phyloP scores from a whole-genome alignment of 106 monocot genomes.

The Apostasia shenzhenica region DNA sequence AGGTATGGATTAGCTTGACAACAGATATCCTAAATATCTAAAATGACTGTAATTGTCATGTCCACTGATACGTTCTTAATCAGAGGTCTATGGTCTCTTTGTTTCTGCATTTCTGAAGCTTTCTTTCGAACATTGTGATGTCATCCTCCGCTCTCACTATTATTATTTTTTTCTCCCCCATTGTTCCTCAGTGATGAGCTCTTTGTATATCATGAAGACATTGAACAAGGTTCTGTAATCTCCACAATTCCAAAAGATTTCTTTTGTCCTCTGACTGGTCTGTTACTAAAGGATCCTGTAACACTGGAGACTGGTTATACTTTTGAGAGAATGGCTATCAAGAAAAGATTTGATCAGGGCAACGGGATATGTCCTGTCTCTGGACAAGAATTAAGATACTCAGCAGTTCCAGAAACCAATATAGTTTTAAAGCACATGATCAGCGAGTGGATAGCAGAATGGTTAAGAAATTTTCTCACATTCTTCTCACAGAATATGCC shows the following conservation, averaged over 20 bases:
- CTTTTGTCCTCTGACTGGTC: slow-evolving; percentile 24
- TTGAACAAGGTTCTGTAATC: slow-evolving; percentile 5
- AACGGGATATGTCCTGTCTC: slow-evolving; percentile 27
- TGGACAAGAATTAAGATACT: slow-evolving; percentile 4
- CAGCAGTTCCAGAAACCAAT: slow-evolving; percentile 14
- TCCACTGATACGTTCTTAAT: neutral
- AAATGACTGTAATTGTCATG: neutral
- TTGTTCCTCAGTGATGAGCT: slow-evolving; percentile 18
- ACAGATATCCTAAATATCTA: neutral
- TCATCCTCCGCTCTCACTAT: no score
- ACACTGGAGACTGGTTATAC: slow-evolving; percentile 34
- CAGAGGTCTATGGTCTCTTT: neutral
- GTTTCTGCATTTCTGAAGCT: neutral
- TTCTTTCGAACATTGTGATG: no score
- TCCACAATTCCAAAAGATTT: slow-evolving; percentile 19
- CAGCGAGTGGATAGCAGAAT: slow-evolving; percentile 30
- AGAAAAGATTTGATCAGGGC: slow-evolving; percentile 25
- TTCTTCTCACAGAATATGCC: slow-evolving; percentile 3
- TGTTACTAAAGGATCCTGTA: slow-evolving; percentile 24
- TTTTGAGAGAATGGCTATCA: slow-evolving; percentile 22
- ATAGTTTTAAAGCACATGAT: slow-evolving; percentile 27
- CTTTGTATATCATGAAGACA: slow-evolving; percentile 9
- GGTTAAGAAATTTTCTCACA: slow-evolving; percentile 15
- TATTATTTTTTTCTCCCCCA: neutral
- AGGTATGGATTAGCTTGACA: neutral